Evolutionary conservation across 2,329 filamentous ascomycete genomes (phyloP).

Genomic region (Fusarium brevicatenulatum): DNA sequence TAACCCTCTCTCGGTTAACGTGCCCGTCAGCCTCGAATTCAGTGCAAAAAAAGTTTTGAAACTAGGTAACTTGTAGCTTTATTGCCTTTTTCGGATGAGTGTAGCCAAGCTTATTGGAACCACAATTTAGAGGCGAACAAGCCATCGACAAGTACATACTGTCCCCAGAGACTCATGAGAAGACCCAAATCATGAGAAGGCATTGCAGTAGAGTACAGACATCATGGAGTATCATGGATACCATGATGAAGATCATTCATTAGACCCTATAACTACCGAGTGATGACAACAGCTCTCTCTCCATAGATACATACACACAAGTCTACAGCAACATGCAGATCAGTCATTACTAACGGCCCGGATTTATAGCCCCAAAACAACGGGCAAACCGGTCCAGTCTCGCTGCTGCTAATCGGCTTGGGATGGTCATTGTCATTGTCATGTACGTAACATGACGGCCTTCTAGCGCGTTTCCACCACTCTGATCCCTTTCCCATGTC

Average conservation of each 20-base stretch:
- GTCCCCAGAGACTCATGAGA: not conserved
- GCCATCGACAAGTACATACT: too few species aligned
- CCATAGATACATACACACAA: not conserved
- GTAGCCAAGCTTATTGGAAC: constrained; percentile 19
- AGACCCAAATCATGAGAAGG: not conserved
- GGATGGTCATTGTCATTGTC: not conserved
- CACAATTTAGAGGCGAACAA: constrained; percentile 21
- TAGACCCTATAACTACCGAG: not conserved
- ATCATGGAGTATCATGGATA: not conserved
- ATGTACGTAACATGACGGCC: constrained; percentile 41
- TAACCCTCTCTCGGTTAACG: constrained; percentile 19
- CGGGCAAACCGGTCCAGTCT: constrained; percentile 24
- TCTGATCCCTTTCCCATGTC: not conserved
- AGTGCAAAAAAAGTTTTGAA: constrained; percentile 11
- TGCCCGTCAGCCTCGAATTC: constrained; percentile 39
- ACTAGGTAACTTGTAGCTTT: constrained; percentile 23
- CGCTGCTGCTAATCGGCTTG: not conserved
- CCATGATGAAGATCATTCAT: constrained; percentile 24
- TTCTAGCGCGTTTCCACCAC: constrained; percentile 29
- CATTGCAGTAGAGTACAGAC: not conserved
- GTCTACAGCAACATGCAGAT: constrained; percentile 5
- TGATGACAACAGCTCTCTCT: not conserved
- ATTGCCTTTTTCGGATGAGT: constrained; percentile 23
- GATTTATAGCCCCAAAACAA: constrained; percentile 25
- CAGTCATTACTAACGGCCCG: constrained; percentile 32